phyloP scores from a whole-genome alignment of 768 basidiomycete species.

The Sistotremastrum suecicum region DNA sequence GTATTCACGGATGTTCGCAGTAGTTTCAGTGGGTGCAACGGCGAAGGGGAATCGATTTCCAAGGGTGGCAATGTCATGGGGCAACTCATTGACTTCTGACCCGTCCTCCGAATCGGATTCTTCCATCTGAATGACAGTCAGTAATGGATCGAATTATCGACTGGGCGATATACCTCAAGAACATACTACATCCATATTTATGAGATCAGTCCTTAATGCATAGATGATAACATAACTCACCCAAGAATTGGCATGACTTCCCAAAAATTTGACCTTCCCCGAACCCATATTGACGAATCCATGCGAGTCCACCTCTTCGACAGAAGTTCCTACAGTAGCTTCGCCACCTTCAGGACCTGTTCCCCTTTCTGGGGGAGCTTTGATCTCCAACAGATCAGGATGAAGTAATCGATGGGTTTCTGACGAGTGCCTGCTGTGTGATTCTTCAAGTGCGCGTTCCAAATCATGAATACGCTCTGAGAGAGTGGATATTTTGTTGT shows the following conservation, averaged over 20 bases:
- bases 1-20: constrained; percentile 20
- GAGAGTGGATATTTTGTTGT: constrained; percentile 69
- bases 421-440: constrained; percentile 41
- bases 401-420: constrained; percentile 54
- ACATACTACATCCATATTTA: not conserved
- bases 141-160: constrained; percentile 2
- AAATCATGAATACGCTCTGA: constrained; percentile 62
- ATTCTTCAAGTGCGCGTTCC: constrained; percentile 51
- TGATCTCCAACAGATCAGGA: constrained; percentile 62
- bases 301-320: not conserved
- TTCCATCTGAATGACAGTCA: constrained; percentile 43
- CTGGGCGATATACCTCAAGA: constrained; percentile 5
- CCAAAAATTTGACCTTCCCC: too few species aligned
- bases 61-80: constrained; percentile 46
- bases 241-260: too few species aligned
- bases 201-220: too few species aligned
- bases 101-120: constrained; percentile 39
- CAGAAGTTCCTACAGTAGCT: not conserved
- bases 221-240: too few species aligned
- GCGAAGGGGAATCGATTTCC: constrained; percentile 45
- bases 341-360: not conserved
- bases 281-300: not conserved
- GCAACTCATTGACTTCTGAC: constrained; percentile 21
- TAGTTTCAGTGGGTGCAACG: constrained; percentile 26
- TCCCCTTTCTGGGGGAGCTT: constrained; percentile 64